A percentile compares a stretch with the other conserved stretches of the same genome.
Conservation (phyloP, 1,284 basidiomycete genomes). For the Puccinia hordei region DNA sequence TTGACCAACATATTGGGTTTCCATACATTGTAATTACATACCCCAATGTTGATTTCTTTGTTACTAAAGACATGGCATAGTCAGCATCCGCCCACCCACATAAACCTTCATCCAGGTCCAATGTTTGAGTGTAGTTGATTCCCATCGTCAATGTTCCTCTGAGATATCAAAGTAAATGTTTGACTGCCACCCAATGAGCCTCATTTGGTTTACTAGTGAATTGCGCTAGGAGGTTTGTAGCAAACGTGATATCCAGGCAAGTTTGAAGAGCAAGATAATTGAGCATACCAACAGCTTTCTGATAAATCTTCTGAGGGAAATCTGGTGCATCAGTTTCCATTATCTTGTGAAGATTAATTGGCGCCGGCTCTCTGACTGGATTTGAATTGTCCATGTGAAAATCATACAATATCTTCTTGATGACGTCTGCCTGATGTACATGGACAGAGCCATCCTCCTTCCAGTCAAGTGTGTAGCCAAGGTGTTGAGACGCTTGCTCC, state of each 20-base stretch:
- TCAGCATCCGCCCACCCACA: too few species aligned
- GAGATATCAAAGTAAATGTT: neutral
- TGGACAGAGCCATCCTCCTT: neutral
- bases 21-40: neutral
- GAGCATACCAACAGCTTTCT: too few species aligned
- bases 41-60: neutral
- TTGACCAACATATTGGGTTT: neutral
- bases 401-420: neutral
- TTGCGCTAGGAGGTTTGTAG: neutral
- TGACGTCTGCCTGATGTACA: neutral
- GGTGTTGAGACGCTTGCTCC: neutral
- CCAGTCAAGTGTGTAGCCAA: constrained; percentile 3
- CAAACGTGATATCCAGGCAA: neutral
- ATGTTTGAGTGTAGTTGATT: neutral
- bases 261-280: constrained; percentile 11
- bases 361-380: constrained; percentile 2
- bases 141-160: neutral
- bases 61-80: neutral
- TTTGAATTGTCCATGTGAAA: neutral
- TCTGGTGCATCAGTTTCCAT: neutral
- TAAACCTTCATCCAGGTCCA: neutral
- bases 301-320: neutral
- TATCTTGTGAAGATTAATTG: neutral
- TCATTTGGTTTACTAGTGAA: neutral
- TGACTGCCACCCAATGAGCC: neutral